phyloP scores from a whole-genome alignment of 352 stramenopile species.

The Pythium angustatum region DNA sequence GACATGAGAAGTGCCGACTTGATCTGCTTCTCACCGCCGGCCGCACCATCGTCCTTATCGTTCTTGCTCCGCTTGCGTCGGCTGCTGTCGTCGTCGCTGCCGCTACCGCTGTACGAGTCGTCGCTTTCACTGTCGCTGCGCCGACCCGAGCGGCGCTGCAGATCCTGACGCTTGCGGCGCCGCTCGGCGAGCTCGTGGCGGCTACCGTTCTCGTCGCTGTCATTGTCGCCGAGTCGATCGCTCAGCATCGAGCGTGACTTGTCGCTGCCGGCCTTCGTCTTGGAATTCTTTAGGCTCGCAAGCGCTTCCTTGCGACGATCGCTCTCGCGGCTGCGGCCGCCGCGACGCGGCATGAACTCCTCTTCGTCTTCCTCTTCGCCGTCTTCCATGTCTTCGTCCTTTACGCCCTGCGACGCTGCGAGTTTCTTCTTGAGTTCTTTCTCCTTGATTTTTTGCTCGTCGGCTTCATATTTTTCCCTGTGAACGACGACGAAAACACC shows the following conservation, averaged over 20 bases:
- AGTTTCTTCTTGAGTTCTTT: constrained; percentile 81
- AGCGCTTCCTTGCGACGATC: constrained; percentile 81
- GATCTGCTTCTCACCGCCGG: constrained; percentile 26
- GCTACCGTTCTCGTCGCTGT: constrained; percentile 42
- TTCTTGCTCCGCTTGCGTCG: constrained; percentile 29
- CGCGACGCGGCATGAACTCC: constrained; percentile 46
- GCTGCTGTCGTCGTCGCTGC: constrained; percentile 29
- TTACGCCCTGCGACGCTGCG: constrained; percentile 54
- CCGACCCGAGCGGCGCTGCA: constrained; percentile 50
- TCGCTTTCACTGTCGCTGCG: constrained; percentile 25
- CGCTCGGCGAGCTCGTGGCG: constrained; percentile 75
- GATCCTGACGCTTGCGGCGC: constrained; percentile 67
- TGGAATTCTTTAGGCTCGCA: constrained; percentile 77
- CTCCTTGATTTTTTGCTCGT: constrained; percentile 83
- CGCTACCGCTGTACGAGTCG: constrained; percentile 38
- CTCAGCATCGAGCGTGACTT: constrained; percentile 79
- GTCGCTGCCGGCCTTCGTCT: constrained; percentile 53
- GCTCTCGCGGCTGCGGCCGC: constrained; percentile 58
- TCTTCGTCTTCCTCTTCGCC: constrained; percentile 56
- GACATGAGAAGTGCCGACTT: constrained; percentile 33
- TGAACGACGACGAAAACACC: too few species aligned
- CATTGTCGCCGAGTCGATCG: constrained; percentile 66
- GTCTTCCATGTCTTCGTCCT: constrained; percentile 40
- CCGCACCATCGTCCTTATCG: constrained; percentile 21
- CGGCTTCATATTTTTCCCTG: constrained; percentile 83